These are phyloP conservation scores for Aureobasidium zeae DNA, from an alignment of 2,329 filamentous ascomycete species.

Conservation along the genomic window DNA sequence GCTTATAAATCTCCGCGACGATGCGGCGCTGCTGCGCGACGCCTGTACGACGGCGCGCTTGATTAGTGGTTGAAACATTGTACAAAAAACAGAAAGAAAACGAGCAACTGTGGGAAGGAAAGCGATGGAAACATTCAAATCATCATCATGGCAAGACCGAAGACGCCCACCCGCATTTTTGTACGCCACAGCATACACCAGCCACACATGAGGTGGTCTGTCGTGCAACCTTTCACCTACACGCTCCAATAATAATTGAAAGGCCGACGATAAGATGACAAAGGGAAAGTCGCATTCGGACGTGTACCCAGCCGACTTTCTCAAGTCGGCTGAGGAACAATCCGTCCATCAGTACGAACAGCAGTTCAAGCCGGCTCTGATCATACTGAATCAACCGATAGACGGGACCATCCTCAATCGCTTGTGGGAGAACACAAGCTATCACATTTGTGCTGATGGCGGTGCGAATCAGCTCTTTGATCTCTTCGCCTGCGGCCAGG, in stretches of 20 bases:
- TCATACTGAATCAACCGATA: slow-evolving; percentile 56
- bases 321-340: background rate
- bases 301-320: slow-evolving; percentile 11
- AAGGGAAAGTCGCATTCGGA: no score
- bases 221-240: slow-evolving; percentile 1
- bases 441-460: slow-evolving; percentile 78
- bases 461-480: slow-evolving; percentile 70
- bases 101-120: background rate
- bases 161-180: background rate
- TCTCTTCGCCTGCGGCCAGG: slow-evolving; percentile 31
- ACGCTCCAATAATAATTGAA: background rate
- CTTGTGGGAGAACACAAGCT: slow-evolving; percentile 45
- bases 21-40: slow-evolving; percentile 29
- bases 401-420: slow-evolving; percentile 41
- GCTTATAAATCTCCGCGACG: slow-evolving; percentile 45
- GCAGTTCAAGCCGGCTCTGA: slow-evolving; percentile 33
- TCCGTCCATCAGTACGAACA: slow-evolving; percentile 5
- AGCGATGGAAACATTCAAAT: slow-evolving; percentile 8
- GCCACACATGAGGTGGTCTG: background rate
- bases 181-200: background rate
- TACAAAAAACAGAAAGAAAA: slow-evolving; percentile 13
- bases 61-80: slow-evolving; percentile 46
- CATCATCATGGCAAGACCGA: background rate
- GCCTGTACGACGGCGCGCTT: slow-evolving; percentile 33
- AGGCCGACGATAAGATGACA: background rate